These are phyloP conservation scores for Fusarium udum DNA, from an alignment of 2,329 filamentous ascomycete species.

Conservation along the genomic window DNA sequence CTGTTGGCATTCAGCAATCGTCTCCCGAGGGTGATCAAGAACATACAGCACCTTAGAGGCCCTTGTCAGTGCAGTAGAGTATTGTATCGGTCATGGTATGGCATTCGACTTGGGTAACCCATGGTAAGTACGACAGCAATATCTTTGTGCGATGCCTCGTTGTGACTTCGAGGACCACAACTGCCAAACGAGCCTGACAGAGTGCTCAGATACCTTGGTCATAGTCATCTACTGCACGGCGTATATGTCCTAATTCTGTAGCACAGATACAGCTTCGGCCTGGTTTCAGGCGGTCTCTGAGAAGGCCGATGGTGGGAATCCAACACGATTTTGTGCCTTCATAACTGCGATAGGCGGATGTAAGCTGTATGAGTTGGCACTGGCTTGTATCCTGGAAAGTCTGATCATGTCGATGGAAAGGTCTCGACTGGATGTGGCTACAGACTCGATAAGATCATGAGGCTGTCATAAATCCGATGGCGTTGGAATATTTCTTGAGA, in stretches of 20 bases:
- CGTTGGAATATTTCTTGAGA: neutral
- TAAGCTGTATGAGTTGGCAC: neutral
- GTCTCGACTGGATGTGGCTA: neutral
- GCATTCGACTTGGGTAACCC: neutral
- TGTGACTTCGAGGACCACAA: neutral
- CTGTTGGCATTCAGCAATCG: neutral
- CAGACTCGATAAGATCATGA: neutral
- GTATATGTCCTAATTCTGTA: neutral
- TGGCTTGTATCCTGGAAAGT: no score
- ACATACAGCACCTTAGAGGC: neutral
- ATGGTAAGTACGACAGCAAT: neutral
- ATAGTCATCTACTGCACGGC: neutral
- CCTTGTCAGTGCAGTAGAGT: neutral
- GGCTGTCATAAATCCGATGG: neutral
- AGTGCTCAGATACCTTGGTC: neutral
- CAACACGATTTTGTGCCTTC: no score
- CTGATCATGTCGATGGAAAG: neutral
- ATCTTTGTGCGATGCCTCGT: neutral
- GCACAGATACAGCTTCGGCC: neutral
- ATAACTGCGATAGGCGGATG: neutral
- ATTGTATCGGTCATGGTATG: neutral
- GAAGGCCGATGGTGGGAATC: neutral
- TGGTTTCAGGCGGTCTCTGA: neutral
- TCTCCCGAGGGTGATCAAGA: neutral
- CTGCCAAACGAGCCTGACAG: neutral